phyloP scores from a whole-genome alignment of 2,329 filamentous ascomycete species.

The Phyllosticta capitalensis region DNA sequence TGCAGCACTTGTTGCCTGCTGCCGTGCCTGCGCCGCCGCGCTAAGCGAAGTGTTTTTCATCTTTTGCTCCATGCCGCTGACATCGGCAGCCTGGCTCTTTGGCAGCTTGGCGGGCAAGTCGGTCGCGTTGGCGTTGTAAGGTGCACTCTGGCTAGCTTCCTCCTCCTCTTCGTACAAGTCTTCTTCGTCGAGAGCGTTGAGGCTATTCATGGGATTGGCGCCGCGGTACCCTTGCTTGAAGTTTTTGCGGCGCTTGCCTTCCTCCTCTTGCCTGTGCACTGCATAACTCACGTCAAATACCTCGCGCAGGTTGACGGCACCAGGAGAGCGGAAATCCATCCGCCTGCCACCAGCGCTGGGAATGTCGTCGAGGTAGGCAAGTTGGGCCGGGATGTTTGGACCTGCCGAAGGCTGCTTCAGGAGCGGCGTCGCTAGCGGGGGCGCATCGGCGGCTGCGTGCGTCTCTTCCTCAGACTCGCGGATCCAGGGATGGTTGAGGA shows the following conservation, averaged over 20 bases:
- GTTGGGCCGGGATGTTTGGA: slow-evolving; percentile 31
- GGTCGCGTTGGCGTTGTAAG: slow-evolving; percentile 38
- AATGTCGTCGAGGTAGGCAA: slow-evolving; percentile 50
- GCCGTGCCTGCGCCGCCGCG: slow-evolving; percentile 52
- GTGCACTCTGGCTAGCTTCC: slow-evolving; percentile 48
- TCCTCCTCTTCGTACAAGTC: slow-evolving; percentile 59
- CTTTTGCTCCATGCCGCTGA: slow-evolving; percentile 73
- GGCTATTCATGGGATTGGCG: slow-evolving; percentile 52
- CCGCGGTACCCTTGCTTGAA: slow-evolving; percentile 60
- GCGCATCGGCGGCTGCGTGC: slow-evolving; percentile 57
- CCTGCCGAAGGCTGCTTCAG: slow-evolving; percentile 41
- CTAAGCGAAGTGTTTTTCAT: slow-evolving; percentile 74
- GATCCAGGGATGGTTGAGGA: slow-evolving; percentile 93
- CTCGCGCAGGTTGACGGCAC: slow-evolving; percentile 88
- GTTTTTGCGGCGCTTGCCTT: slow-evolving; percentile 83
- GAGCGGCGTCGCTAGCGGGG: slow-evolving; percentile 60
- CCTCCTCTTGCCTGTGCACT: slow-evolving; percentile 92
- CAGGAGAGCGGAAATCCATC: slow-evolving; percentile 89
- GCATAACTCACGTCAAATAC: slow-evolving; percentile 98
- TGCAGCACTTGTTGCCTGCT: slow-evolving; percentile 33
- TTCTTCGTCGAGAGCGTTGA: slow-evolving; percentile 56
- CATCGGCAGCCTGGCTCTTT: slow-evolving; percentile 52
- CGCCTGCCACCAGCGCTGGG: slow-evolving; percentile 48
- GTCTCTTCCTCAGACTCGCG: slow-evolving; percentile 59
- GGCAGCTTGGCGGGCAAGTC: slow-evolving; percentile 56